Evolutionary conservation across 2,329 filamentous ascomycete genomes (phyloP).

Genomic region (Xylaria multiplex): DNA sequence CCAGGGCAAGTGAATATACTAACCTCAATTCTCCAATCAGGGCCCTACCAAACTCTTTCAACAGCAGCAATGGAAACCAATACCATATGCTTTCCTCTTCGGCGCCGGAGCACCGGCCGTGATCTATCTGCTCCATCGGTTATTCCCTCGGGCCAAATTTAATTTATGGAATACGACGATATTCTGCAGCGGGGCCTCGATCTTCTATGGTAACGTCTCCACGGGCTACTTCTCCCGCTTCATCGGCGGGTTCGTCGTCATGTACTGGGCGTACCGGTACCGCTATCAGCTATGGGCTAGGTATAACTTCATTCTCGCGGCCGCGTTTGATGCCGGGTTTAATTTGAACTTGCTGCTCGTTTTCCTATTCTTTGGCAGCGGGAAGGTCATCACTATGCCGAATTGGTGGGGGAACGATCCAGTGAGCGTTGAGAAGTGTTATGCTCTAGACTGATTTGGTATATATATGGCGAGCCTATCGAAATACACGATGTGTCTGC

Average conservation of each 20-base stretch:
- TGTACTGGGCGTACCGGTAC: constrained; percentile 67
- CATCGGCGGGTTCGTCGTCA: constrained; percentile 69
- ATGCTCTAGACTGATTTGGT: constrained; percentile 55
- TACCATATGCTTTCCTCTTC: constrained; percentile 65
- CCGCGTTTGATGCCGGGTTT: constrained; percentile 70
- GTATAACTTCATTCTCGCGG: constrained; percentile 70
- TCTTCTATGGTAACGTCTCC: constrained; percentile 70
- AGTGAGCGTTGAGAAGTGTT: constrained; percentile 66
- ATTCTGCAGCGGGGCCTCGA: constrained; percentile 65
- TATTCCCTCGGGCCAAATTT: constrained; percentile 63
- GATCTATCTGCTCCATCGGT: constrained; percentile 62
- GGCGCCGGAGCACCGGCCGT: constrained; percentile 58
- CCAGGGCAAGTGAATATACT: constrained; percentile 2
- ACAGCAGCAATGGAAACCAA: constrained; percentile 57
- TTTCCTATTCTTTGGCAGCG: constrained; percentile 68
- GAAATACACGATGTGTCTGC: neutral
- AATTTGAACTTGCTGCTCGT: constrained; percentile 70
- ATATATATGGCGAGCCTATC: neutral
- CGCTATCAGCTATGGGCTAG: constrained; percentile 67
- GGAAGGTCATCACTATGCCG: constrained; percentile 67
- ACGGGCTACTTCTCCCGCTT: constrained; percentile 67
- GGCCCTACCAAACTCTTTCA: constrained; percentile 61
- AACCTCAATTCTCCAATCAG: constrained; percentile 35
- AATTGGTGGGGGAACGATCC: constrained; percentile 71
- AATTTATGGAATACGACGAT: constrained; percentile 71